These are phyloP conservation scores for Cupressus sempervirens DNA, from an alignment of 75 land plant species.

Conservation along the genomic window DNA sequence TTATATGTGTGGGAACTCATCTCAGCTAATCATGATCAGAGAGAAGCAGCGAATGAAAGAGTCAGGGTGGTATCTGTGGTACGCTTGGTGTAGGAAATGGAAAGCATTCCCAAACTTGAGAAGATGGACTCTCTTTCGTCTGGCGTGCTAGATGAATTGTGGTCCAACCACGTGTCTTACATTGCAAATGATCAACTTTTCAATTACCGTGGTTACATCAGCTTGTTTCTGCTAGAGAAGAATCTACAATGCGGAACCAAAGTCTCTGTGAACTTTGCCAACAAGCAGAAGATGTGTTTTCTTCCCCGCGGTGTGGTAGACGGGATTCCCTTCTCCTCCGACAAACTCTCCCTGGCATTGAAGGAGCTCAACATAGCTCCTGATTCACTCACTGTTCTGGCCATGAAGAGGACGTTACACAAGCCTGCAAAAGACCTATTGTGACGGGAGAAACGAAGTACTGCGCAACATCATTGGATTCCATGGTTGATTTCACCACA, in stretches of 20 bases:
- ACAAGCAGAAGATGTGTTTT: too few species aligned
- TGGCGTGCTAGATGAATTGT: too few species aligned
- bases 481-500: background rate
- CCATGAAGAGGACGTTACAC: background rate
- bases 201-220: background rate
- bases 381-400: background rate
- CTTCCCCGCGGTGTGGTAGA: background rate
- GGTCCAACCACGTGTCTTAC: too few species aligned
- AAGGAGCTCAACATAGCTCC: background rate
- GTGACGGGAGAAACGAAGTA: background rate
- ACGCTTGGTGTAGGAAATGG: too few species aligned
- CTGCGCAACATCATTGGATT: conserved; percentile 10
- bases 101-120: too few species aligned
- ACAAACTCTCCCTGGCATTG: background rate
- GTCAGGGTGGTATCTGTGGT: background rate
- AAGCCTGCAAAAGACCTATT: background rate
- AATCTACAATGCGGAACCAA: background rate
- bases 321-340: background rate
- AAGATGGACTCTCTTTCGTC: too few species aligned
- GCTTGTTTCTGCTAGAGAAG: background rate
- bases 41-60: background rate
- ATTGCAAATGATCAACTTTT: too few species aligned
- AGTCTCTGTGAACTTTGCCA: background rate
- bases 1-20: too few species aligned
- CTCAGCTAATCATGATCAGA: background rate